phyloP scores from a whole-genome alignment of 2,329 filamentous ascomycete genomes.

The Scleromitrula shiraiana region DNA sequence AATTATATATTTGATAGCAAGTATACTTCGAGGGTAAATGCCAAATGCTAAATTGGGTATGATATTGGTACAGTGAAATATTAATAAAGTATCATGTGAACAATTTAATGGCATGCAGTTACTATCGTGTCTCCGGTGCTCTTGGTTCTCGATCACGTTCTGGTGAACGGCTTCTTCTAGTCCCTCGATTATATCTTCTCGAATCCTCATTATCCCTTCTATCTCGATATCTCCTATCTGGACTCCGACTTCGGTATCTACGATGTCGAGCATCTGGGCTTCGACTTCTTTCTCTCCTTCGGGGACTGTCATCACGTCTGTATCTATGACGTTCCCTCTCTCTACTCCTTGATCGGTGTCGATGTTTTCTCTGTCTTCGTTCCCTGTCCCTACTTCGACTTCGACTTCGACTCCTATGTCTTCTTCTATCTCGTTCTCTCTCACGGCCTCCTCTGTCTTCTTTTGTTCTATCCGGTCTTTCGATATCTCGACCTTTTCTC shows the following conservation, averaged over 20 bases:
- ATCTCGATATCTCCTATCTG: constrained; percentile 21
- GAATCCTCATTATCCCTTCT: constrained; percentile 20
- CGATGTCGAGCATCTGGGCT: constrained; percentile 18
- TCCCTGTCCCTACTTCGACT: constrained; percentile 22
- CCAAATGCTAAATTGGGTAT: not conserved
- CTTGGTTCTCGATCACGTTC: constrained; percentile 4
- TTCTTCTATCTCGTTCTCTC: constrained; percentile 24
- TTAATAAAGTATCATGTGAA: too few species aligned
- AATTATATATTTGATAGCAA: too few species aligned
- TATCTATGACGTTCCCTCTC: constrained; percentile 20
- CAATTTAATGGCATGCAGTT: not conserved
- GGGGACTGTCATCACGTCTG: constrained; percentile 19
- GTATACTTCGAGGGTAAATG: too few species aligned
- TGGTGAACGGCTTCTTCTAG: constrained; percentile 18
- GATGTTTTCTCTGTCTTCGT: constrained; percentile 9
- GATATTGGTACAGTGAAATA: too few species aligned
- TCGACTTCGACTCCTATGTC: constrained; percentile 27
- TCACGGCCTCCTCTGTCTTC: constrained; percentile 23
- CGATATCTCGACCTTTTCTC: constrained; percentile 12
- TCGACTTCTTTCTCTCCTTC: constrained; percentile 22
- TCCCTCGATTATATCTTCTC: constrained; percentile 5
- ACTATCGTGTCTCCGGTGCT: constrained; percentile 1
- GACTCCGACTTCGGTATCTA: not conserved
- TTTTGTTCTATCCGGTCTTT: constrained; percentile 17
- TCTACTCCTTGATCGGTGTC: constrained; percentile 22